Conservation (phyloP, 2,329 filamentous ascomycete genomes). For the Chrysoporthe austroafricana region DNA sequence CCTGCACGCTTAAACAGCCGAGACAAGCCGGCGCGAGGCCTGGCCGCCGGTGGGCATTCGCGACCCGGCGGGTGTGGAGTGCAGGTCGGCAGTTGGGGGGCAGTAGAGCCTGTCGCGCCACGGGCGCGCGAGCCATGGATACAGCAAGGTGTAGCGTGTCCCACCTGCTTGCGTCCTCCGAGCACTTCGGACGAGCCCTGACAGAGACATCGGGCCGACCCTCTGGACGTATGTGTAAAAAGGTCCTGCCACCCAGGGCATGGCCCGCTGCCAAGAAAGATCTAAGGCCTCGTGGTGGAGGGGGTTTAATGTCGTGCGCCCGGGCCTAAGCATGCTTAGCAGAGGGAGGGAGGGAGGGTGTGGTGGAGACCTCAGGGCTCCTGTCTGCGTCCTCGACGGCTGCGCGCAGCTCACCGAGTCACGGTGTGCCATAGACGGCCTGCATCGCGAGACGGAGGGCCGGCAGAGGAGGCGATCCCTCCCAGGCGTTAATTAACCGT, state of each 20-base stretch:
- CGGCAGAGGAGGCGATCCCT: background rate
- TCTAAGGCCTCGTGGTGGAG: no score
- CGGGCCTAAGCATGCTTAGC: no score
- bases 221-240: background rate
- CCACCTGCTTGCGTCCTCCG: background rate
- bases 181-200: background rate
- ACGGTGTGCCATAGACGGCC: background rate
- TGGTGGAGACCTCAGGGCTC: background rate
- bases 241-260: background rate
- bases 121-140: background rate
- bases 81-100: background rate
- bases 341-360: background rate
- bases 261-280: slow-evolving; percentile 1
- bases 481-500: background rate
- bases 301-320: no score
- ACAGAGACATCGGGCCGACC: background rate
- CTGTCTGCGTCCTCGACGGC: background rate
- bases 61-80: background rate
- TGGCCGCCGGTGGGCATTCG: background rate
- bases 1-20: slow-evolving; percentile 1
- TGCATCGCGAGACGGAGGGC: background rate
- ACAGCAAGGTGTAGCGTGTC: background rate
- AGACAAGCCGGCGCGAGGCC: background rate
- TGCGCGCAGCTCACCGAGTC: background rate
- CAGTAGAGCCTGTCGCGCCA: no score